Evolutionary conservation across 768 basidiomycete genomes (phyloP), one percentile per base, ranked within the genome.

Genomic region (Podaxis pistillaris): DNA sequence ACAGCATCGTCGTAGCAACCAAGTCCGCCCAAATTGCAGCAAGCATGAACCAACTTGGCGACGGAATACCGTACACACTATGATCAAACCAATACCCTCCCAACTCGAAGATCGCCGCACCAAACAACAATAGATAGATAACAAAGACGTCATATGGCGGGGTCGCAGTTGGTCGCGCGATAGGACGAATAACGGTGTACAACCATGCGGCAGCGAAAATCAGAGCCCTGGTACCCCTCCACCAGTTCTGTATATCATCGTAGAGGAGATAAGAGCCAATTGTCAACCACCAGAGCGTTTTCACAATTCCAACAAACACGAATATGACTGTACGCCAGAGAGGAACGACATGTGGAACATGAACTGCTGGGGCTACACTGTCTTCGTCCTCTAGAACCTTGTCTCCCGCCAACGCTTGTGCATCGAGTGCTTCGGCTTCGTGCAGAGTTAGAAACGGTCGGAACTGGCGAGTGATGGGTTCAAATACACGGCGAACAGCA

Each of bases 71-170:
- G 24, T 78, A 71, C 0, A 85, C 78, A 2, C 67, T 65, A 60
- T 81, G 71, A 58, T 86, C 82, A 67, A 84, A 92, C 1, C 86
- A 24, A 22, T 77, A 65, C 2, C 86, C 86, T 3, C 84, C 84
- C 41, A 90, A 68, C 12, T 82, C 76, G 0, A 91, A 63, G 0
- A 80, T 63, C 0, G 76, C 81, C 26, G 78, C 74, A 15, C 72
- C 64, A 19, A 90, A 68, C 36, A 87, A 81, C 0, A 78, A 57
- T 8, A 79, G 24, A 67, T 86, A 91, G 1, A 93, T 70, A 0
- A 74, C 67, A 70, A 93, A 83, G 17, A 93, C 72, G 67, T 89
- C 90, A 65, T 74, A 81, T 17, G 88, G 88, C 1, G 82, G 79
- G 0, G 89, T 93, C 0, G 82, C 73, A 4, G 77, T 75, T 0